These are phyloP conservation scores for Malbranchea cinnamomea DNA, from an alignment of 2,329 filamentous ascomycete species.

Conservation along the genomic window DNA sequence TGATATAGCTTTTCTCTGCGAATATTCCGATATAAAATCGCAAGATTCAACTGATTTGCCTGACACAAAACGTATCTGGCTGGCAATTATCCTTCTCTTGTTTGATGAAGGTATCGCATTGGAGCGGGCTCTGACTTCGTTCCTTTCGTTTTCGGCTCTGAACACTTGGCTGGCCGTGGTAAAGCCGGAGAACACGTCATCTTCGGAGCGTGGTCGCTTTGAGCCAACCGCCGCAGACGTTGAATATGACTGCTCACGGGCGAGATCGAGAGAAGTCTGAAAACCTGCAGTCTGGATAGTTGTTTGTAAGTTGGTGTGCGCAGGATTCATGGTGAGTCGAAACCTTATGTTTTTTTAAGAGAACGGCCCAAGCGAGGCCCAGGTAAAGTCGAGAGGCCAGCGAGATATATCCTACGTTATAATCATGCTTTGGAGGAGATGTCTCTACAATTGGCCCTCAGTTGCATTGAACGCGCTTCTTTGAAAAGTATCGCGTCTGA, in stretches of 20 bases:
- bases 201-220: slow-evolving; percentile 7
- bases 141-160: slow-evolving; percentile 1
- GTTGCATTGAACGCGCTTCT: no score
- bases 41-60: slow-evolving; percentile 4
- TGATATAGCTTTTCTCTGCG: slow-evolving; percentile 33
- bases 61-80: slow-evolving; percentile 17
- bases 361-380: no score
- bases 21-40: slow-evolving; percentile 35
- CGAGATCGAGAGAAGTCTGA: slow-evolving; percentile 6
- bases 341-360: no score
- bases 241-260: slow-evolving; percentile 2
- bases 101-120: slow-evolving; percentile 3
- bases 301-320: no score
- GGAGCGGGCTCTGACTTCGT: background rate
- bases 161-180: slow-evolving; percentile 6
- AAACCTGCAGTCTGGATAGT: slow-evolving; percentile 6
- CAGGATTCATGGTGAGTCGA: no score
- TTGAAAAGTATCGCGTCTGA: no score
- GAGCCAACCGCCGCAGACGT: slow-evolving; percentile 2
- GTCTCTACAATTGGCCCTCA: no score
- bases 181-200: slow-evolving; percentile 3
- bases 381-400: no score
- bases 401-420: no score
- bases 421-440: no score
- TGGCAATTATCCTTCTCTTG: slow-evolving; percentile 25